Conservation (phyloP, 192 early-diverging fungal species). For the Coemansia sp. region DNA sequence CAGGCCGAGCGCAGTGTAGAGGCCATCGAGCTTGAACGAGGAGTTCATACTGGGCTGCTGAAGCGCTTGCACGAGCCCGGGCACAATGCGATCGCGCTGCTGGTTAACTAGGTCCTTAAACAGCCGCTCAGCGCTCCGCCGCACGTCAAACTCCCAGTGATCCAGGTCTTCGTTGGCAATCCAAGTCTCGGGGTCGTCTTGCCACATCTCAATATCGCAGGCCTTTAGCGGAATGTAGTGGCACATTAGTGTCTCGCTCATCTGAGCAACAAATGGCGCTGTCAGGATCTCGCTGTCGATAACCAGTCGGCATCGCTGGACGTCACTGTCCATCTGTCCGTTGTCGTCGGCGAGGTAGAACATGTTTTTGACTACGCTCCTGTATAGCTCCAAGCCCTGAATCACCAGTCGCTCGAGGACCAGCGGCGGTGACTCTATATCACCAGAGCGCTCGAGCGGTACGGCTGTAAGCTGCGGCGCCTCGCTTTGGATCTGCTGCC, state of each 20-base stretch:
- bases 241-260: slow-evolving; percentile 73
- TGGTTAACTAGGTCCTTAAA: slow-evolving; percentile 78
- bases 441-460: slow-evolving; percentile 3
- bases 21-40: slow-evolving; percentile 30
- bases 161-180: slow-evolving; percentile 78
- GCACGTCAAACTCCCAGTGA: slow-evolving; percentile 78
- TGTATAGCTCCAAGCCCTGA: slow-evolving; percentile 69
- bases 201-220: slow-evolving; percentile 78
- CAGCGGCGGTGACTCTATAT: slow-evolving; percentile 17
- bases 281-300: slow-evolving; percentile 72
- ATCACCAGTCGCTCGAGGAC: slow-evolving; percentile 66
- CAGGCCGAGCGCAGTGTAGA: slow-evolving; percentile 79
- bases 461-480: slow-evolving; percentile 25
- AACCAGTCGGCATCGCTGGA: slow-evolving; percentile 56
- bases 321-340: slow-evolving; percentile 49
- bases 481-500: slow-evolving; percentile 58
- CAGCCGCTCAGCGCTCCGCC: slow-evolving; percentile 82
- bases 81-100: slow-evolving; percentile 21
- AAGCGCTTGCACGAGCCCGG: slow-evolving; percentile 26
- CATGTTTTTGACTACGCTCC: slow-evolving; percentile 45
- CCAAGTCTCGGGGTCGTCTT: slow-evolving; percentile 85
- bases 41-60: slow-evolving; percentile 12
- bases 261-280: slow-evolving; percentile 64
- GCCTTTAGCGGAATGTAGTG: slow-evolving; percentile 72
- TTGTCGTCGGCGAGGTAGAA: slow-evolving; percentile 35